Evolutionary conservation across 2,329 filamentous ascomycete species (phyloP).

Genomic region (Dactylella cylindrospora): DNA sequence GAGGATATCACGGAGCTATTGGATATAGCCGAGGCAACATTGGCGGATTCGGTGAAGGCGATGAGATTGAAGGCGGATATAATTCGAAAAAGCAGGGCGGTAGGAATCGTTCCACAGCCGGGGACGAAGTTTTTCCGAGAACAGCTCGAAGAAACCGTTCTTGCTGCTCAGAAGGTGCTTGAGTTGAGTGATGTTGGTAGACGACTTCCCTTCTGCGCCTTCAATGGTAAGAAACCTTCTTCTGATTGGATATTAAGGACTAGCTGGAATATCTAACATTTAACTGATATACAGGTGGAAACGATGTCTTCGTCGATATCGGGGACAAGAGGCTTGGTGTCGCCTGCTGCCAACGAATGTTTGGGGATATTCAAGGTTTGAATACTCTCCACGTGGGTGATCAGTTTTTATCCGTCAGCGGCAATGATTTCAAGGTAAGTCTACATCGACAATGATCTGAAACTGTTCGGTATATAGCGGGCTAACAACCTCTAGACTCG

Average conservation of each 20-base stretch:
- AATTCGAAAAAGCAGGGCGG: conserved; percentile 83
- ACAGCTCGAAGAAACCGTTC: conserved; percentile 89
- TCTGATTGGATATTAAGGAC: not conserved
- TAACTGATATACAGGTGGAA: conserved; percentile 62
- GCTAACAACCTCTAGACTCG: conserved; percentile 55
- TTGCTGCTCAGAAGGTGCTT: conserved; percentile 89
- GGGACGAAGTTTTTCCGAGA: conserved; percentile 75
- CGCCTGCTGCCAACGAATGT: conserved; percentile 85
- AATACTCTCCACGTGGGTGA: conserved; percentile 93
- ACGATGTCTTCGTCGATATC: conserved; percentile 97
- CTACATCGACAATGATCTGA: conserved; percentile 6
- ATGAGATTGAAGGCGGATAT: conserved; percentile 77
- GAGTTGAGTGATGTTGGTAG: conserved; percentile 73
- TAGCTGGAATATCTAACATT: not conserved
- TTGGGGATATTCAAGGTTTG: conserved; percentile 71
- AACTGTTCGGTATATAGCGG: not conserved
- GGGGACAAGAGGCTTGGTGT: conserved; percentile 98
- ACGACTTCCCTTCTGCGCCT: conserved; percentile 86
- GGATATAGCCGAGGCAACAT: conserved; percentile 80
- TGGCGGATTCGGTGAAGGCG: conserved; percentile 76
- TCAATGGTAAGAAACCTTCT: conserved; percentile 66
- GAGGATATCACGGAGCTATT: conserved; percentile 76
- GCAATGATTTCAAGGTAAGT: conserved; percentile 88
- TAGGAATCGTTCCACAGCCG: conserved; percentile 70
- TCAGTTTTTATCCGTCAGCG: conserved; percentile 91